Base-by-base conservation (phyloP, 169 alveolate genomes). In the Plasmodium vinckei region DNA sequence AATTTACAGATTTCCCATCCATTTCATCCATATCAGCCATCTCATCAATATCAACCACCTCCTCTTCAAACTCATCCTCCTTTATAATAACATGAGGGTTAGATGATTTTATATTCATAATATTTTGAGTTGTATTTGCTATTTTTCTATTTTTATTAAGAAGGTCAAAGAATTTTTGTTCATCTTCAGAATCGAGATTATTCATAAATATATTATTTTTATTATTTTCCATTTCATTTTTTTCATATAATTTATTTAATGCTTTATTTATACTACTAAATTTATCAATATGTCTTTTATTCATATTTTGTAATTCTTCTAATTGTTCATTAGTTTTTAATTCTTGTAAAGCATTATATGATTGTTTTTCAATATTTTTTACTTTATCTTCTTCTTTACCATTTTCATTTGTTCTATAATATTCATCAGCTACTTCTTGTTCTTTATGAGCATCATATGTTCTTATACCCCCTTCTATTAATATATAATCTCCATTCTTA, bases 381-480 rank as follows among this genome's bases (percentile, higher is more conserved):
- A 79, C 12, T 56, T 79, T 79, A 79, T 79, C 89, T 53, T 64
- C 65, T 53, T 65, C 72, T 1, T 64, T 46, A 60, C 17, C 75
- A 47, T 65, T 54, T 1, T 44, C 53, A 79, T 67, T 79, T 3
- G 60, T 27, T 54, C 72, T 68, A 61, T 79, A 79, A 64, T 51
- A 79, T 39, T 79, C 82, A 79, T 79, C 93, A 13, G 94, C 95
- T 71, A 94, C 19, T 61, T 89, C 87, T 27, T 90, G 94, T 57
- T 94, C 96, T 67, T 92, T 65, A 65, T 94, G 87, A 44, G 96
- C 95, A 68, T 92, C 96, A 68, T 91, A 97, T 56, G 96, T 96
- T 53, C 98, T 59, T 57, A 94, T 94, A 33, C 98, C 99, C 25
- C 99, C 99, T 49, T 97, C 94, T 88, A 96, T 98, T 70, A 97